phyloP scores from a whole-genome alignment of 164 flowering plant species.

The Akebia trifoliata region DNA sequence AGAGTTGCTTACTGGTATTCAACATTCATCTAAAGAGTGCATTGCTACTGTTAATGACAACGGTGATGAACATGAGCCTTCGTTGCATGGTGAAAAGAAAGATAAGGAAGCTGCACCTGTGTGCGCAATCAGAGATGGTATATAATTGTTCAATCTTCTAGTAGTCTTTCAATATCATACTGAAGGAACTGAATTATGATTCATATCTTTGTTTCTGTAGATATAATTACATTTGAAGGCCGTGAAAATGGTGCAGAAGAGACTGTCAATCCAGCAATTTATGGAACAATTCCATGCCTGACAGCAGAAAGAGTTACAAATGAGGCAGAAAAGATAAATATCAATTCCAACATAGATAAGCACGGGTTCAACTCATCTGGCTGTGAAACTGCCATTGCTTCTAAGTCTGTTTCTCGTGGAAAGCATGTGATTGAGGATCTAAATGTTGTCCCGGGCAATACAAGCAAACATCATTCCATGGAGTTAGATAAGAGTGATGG shows the following conservation, averaged over 20 bases:
- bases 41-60: conserved; percentile 5
- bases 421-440: conserved; percentile 16
- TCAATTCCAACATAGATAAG: conserved; percentile 10
- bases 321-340: not conserved
- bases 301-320: conserved; percentile 8
- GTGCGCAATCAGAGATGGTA: conserved; percentile 14
- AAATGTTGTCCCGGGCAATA: conserved; percentile 14
- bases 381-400: conserved; percentile 1
- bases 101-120: conserved; percentile 22
- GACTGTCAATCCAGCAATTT: conserved; percentile 12
- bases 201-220: conserved; percentile 12
- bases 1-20: conserved; percentile 18
- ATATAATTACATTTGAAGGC: conserved; percentile 13
- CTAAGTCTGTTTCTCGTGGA: conserved; percentile 1
- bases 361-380: conserved; percentile 2
- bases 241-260: conserved; percentile 13
- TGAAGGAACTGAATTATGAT: not conserved
- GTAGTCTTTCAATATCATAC: not conserved
- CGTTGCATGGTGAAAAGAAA: conserved; percentile 16
- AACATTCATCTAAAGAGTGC: conserved; percentile 9
- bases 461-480: conserved; percentile 11
- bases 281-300: conserved; percentile 7
- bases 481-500: conserved; percentile 23
- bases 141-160: not conserved
- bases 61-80: conserved; percentile 7